Conservation (phyloP, 116 monocot species). For the Dioscorea cayenensis region DNA sequence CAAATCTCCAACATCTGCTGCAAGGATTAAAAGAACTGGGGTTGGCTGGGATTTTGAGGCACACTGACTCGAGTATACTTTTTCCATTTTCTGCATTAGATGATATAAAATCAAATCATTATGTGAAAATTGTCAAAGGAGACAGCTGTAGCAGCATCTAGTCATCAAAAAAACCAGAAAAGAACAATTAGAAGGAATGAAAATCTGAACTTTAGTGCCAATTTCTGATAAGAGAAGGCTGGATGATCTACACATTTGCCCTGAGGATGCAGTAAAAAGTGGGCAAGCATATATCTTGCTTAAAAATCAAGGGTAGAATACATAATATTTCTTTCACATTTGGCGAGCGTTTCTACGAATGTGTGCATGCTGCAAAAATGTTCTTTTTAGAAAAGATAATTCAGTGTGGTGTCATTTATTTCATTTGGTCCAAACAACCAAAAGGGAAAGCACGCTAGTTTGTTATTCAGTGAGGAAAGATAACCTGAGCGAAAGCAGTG, state of each 20-base stretch:
- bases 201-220: no score
- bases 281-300: no score
- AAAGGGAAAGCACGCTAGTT: neutral
- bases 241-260: no score
- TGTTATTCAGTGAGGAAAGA: neutral
- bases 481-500: slow-evolving; percentile 80
- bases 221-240: no score
- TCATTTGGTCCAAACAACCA: neutral
- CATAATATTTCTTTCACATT: no score
- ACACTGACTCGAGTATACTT: slow-evolving; percentile 67
- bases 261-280: no score
- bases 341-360: no score
- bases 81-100: slow-evolving; percentile 78
- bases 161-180: neutral
- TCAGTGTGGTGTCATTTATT: no score
- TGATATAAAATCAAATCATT: neutral
- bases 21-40: slow-evolving; percentile 62
- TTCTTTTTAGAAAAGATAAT: no score
- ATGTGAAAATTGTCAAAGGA: neutral
- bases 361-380: no score
- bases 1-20: slow-evolving; percentile 58
- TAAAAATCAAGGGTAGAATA: no score
- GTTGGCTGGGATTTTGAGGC: slow-evolving; percentile 36
- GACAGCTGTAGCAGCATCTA: neutral
- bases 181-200: no score